Conservation (phyloP, 202 grass and related monocot species). For the Brachypodium distachyon region DNA sequence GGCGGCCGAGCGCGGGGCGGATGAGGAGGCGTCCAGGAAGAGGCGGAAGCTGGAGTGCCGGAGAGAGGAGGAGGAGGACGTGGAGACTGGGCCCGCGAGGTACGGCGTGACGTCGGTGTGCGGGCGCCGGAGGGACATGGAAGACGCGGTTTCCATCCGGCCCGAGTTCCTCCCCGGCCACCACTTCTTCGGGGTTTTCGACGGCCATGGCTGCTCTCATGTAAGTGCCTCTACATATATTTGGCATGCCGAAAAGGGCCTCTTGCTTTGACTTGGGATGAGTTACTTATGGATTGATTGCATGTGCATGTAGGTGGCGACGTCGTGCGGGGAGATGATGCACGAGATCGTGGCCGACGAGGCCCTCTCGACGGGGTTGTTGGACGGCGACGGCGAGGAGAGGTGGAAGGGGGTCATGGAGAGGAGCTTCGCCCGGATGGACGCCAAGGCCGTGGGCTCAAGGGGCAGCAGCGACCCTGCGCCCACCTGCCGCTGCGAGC, state of each 20-base stretch:
- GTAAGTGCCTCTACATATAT: conserved; percentile 11
- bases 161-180: conserved; percentile 38
- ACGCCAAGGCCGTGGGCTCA: conserved; percentile 40
- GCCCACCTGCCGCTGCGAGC: conserved; percentile 59
- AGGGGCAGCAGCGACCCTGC: not conserved
- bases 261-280: not conserved
- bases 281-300: conserved; percentile 5
- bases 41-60: conserved; percentile 21
- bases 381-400: conserved; percentile 8
- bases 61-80: not conserved
- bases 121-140: conserved; percentile 82
- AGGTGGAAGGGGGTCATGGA: conserved; percentile 52
- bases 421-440: conserved; percentile 70
- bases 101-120: conserved; percentile 67
- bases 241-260: not conserved
- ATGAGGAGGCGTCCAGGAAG: conserved; percentile 20
- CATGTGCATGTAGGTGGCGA: conserved; percentile 52
- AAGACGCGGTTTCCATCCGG: conserved; percentile 52
- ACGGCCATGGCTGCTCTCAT: conserved; percentile 93
- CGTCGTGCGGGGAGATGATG: conserved; percentile 63
- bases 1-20: not conserved
- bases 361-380: not conserved
- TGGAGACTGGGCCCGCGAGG: not conserved
- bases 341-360: conserved; percentile 70
- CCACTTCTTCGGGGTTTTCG: conserved; percentile 87